Percentiles rank a stretch among this genome's conserved stretches.
Evolutionary conservation across 192 early-diverging fungal genomes (phyloP).

Genomic region (Rhizophlyctis rosea): DNA sequence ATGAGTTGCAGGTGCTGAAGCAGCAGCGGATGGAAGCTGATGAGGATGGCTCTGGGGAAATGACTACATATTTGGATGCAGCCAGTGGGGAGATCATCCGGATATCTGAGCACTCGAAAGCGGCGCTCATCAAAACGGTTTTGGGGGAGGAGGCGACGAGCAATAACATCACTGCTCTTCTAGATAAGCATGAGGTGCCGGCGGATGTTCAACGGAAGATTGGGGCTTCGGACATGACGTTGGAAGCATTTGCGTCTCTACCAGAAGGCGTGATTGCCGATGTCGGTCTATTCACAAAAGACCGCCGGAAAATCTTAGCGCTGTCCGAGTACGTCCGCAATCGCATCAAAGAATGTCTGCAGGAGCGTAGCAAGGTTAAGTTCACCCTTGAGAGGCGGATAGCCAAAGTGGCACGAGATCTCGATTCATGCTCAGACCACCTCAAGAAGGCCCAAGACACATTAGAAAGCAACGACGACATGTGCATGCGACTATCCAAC

Average conservation of each 20-base stretch:
- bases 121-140: constrained; percentile 36
- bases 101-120: constrained; percentile 30
- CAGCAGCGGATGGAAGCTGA: constrained; percentile 44
- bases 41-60: constrained; percentile 16
- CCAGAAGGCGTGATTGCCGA: constrained; percentile 38
- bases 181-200: constrained; percentile 49
- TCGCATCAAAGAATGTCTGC: constrained; percentile 47
- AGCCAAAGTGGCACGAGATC: constrained; percentile 39
- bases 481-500: constrained; percentile 36
- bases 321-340: constrained; percentile 51
- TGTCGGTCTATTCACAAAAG: constrained; percentile 34
- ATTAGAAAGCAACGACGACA: constrained; percentile 48
- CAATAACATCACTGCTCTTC: constrained; percentile 32
- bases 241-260: constrained; percentile 42
- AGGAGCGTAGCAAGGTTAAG: constrained; percentile 51
- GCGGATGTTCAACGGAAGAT: constrained; percentile 34
- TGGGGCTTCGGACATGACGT: constrained; percentile 24
- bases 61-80: constrained; percentile 35
- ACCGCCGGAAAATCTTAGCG: constrained; percentile 46
- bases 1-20: constrained; percentile 25
- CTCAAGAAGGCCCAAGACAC: constrained; percentile 33
- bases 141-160: constrained; percentile 39
- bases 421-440: constrained; percentile 17
- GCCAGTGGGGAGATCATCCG: constrained; percentile 35
- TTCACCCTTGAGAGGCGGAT: constrained; percentile 50